Base-by-base conservation (phyloP, 768 basidiomycete genomes). In the Lactifluus pinguis region DNA sequence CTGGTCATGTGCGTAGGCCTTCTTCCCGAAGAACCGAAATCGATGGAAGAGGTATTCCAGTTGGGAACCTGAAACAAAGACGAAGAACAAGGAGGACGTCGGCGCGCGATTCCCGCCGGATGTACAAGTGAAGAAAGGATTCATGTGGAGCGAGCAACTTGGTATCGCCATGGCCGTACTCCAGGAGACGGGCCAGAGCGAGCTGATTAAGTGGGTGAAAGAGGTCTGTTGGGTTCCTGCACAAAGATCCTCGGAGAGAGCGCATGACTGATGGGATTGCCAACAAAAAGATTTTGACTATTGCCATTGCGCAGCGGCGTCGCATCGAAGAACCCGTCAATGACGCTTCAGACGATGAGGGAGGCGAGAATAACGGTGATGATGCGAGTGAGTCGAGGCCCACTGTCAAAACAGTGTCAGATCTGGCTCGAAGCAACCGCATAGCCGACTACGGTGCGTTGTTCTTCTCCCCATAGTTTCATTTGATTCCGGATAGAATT, bases 1-100 rank as follows among this genome's bases (percentile, higher is more conserved):
- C 11, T 44, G 25, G 63, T 51, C 55, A 53, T 49, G 30, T 11
- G 38, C 13, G 2, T 67, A 93, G 91, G 85, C 85, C 9, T 91
- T 91, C 78, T 94, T 88, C 76, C 92, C 92, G 14, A 95, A 90
- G 77, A 92, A 90, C 72, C 81, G 87, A 65, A 84, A 86, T 15
- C 76, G 86, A 66, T 94, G 92, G 89, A 92, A 93, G 73, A 82
- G 84, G 67, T 89, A 80, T 69, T 91, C 89, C 8, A 88, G 85
- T 65, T 86, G 84, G 82, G 79, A 86, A 72, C 84, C 86, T 0
- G 76, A 77, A 42, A 66, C 65, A 64, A 84, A 73, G 66, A 74
- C 66, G 69, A 71, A 71, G 55, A 74, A 73, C 57, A 68, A 69
- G 44, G 73, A 76, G 44, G 73, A 76, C 52, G 70, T 71, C 53